Evolutionary conservation across 2,329 filamentous ascomycete genomes (phyloP), one percentile per base, ranked within the genome.

Genomic region (Phaeophleospora eucalypticola): DNA sequence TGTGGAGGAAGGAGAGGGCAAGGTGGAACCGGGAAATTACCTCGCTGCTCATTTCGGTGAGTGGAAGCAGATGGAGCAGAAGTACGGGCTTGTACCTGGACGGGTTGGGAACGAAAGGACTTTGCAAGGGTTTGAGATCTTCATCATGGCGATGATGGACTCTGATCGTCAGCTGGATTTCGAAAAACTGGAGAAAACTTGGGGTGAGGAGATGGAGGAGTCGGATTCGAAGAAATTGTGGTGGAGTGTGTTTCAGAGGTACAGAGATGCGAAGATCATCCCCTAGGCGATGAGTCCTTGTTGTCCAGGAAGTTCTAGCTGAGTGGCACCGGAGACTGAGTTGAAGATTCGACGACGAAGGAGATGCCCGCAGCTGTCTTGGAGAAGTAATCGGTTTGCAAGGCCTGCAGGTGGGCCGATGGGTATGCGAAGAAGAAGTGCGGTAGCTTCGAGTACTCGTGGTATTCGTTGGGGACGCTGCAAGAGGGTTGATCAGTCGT

Each of bases 111-210:
- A 62, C 36, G 60, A 65, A 4, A 60, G 58, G 45, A 65, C 62
- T 9, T 58, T 68, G 19, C 60, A 63, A 14, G 67, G 66, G 0
- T 72, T 71, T 37, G 70, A 73, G 53, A 65, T 70, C 48, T 69
- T 71, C 39, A 59, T 74, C 42, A 61, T 75, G 49, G 67, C 66
- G 8, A 58, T 64, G 46, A 71, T 74, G 46, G 67, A 73, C 51
- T 72, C 70, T 46, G 71, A 74, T 51, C 60, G 71, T 24, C 68
- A 73, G 35, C 69, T 69, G 49, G 71, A 74, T 55, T 68, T 74
- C 65, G 66, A 48, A 15, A 69, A 68, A 58, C 63, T 68, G 60
- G 68, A 72, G 52, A 60, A 58, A 20, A 64, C 62, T 34, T 24
- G 68, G 71, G 55, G 44, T 16, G 46, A 45, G 3, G 47, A 51